phyloP scores from a whole-genome alignment of 805 yeast genomes.

The Ogataea siamensis region DNA sequence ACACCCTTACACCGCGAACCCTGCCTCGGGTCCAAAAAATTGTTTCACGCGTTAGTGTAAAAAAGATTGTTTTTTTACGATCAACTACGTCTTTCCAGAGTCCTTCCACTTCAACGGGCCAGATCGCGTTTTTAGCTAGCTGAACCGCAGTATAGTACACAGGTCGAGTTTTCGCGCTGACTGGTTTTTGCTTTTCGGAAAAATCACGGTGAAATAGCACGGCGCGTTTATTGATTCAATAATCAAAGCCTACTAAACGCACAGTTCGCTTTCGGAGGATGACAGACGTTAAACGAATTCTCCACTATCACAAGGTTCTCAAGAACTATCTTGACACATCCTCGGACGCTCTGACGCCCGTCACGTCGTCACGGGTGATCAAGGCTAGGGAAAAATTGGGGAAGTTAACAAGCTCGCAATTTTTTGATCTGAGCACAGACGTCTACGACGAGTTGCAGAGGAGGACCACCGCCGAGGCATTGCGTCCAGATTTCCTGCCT shows the following conservation, averaged over 20 bases:
- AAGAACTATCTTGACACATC: slow-evolving; percentile 51
- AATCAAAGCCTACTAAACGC: background rate
- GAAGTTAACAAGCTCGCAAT: slow-evolving; percentile 78
- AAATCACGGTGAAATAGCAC: background rate
- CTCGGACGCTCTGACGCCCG: slow-evolving; percentile 41
- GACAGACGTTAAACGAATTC: slow-evolving; percentile 21
- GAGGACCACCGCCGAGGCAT: slow-evolving; percentile 57
- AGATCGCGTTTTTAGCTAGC: background rate
- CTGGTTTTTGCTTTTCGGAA: too few species aligned
- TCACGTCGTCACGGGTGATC: slow-evolving; percentile 59
- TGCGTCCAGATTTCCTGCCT: slow-evolving; percentile 55
- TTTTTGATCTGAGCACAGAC: slow-evolving; percentile 87
- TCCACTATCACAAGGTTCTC: slow-evolving; percentile 45
- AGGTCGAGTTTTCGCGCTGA: too few species aligned
- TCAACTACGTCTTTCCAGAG: slow-evolving; percentile 1
- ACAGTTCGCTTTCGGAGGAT: slow-evolving; percentile 5
- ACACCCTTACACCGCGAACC: slow-evolving; percentile 4
- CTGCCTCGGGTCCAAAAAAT: background rate
- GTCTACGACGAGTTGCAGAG: slow-evolving; percentile 90
- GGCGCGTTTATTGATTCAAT: slow-evolving; percentile 1
- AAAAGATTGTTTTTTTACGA: slow-evolving; percentile 4
- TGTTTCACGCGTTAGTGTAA: slow-evolving; percentile 4
- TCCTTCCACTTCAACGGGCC: background rate
- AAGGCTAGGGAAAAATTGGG: slow-evolving; percentile 84
- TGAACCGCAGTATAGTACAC: background rate